Conservation (phyloP, 805 yeast species). For the Scheffersomyces ergatensis region DNA sequence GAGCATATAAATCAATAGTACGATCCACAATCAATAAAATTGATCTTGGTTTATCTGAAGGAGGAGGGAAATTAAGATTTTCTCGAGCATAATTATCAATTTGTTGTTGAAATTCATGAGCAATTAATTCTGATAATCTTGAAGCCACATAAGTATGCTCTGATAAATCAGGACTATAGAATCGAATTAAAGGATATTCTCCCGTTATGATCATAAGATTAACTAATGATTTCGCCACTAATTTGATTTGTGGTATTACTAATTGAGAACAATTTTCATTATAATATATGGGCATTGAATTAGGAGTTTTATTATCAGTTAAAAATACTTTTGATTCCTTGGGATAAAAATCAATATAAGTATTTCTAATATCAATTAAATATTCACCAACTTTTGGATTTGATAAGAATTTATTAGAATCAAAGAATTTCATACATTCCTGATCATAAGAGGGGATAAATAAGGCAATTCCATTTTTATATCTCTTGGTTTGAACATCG, state of each 20-base stretch:
- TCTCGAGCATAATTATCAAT: conserved; percentile 74
- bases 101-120: conserved; percentile 64
- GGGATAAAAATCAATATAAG: conserved; percentile 48
- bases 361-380: conserved; percentile 11
- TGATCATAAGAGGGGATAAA: conserved; percentile 41
- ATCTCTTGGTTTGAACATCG: conserved; percentile 72
- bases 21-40: conserved; percentile 79
- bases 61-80: conserved; percentile 59
- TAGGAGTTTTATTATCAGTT: conserved; percentile 47
- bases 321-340: conserved; percentile 70
- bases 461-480: conserved; percentile 69
- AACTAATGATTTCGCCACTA: conserved; percentile 64
- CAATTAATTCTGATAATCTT: conserved; percentile 65
- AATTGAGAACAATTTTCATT: conserved; percentile 61
- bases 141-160: conserved; percentile 41
- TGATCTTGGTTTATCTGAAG: conserved; percentile 59
- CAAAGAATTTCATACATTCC: conserved; percentile 16
- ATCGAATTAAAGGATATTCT: conserved; percentile 85
- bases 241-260: conserved; percentile 55
- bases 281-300: conserved; percentile 71
- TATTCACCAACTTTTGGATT: conserved; percentile 28
- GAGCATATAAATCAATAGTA: conserved; percentile 77
- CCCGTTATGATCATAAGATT: conserved; percentile 76
- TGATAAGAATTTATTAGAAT: conserved; percentile 20
- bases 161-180: conserved; percentile 46